Conservation (phyloP, 352 stramenopile genomes). For the Phytophthora ohioensis region DNA sequence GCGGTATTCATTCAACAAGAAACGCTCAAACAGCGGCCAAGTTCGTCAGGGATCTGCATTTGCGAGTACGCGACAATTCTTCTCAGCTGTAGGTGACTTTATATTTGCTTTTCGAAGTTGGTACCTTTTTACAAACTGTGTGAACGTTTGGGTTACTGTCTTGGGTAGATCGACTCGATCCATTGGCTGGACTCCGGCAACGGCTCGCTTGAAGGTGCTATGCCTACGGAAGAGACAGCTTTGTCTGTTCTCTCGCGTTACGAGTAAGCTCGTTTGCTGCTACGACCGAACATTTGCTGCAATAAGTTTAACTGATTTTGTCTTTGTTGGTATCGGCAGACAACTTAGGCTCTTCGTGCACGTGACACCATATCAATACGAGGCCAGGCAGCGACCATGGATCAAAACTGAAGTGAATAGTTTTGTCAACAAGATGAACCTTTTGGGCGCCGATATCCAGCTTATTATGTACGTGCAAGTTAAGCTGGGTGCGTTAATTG, state of each 20-base stretch:
- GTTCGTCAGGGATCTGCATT: slow-evolving; percentile 43
- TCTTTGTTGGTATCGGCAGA: slow-evolving; percentile 17
- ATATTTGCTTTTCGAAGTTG: background rate
- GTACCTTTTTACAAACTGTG: background rate
- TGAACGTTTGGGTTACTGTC: background rate
- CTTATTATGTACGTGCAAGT: slow-evolving; percentile 50
- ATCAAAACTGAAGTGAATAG: slow-evolving; percentile 60
- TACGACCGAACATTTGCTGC: background rate
- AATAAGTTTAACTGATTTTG: background rate
- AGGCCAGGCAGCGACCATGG: slow-evolving; percentile 54
- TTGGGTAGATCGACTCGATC: slow-evolving; percentile 58
- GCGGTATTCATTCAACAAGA: slow-evolving; percentile 47
- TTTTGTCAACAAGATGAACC: slow-evolving; percentile 53
- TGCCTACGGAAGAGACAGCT: slow-evolving; percentile 48
- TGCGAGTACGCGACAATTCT: slow-evolving; percentile 50
- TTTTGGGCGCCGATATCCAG: slow-evolving; percentile 38
- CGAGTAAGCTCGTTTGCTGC: slow-evolving; percentile 30
- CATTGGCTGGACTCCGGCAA: slow-evolving; percentile 77
- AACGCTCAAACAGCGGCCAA: slow-evolving; percentile 43
- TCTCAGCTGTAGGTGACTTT: slow-evolving; percentile 39
- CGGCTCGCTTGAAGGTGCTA: slow-evolving; percentile 48
- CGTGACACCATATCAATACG: slow-evolving; percentile 73
- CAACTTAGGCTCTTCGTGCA: slow-evolving; percentile 63
- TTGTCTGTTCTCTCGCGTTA: slow-evolving; percentile 48
- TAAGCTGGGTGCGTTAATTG: background rate